These are phyloP conservation scores for Dujonia santamariae DNA, from an alignment of 1,139 yeast species.

Conservation along the genomic window DNA sequence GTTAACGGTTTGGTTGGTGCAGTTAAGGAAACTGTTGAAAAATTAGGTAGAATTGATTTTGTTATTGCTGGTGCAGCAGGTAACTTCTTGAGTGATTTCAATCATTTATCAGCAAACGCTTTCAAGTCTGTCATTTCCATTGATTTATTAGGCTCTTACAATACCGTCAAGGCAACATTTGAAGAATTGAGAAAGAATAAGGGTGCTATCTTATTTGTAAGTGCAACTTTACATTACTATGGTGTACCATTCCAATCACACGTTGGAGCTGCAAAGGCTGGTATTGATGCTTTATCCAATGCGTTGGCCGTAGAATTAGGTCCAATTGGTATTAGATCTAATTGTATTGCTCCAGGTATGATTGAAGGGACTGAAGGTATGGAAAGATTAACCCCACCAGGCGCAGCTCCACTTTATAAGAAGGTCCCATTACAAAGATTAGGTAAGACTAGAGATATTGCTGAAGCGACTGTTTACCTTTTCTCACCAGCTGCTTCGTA, in stretches of 20 bases:
- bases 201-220: constrained; percentile 79
- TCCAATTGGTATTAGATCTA: constrained; percentile 79
- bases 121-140: constrained; percentile 85
- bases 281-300: constrained; percentile 83
- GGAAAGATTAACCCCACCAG: constrained; percentile 50
- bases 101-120: constrained; percentile 78
- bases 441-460: constrained; percentile 78
- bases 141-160: constrained; percentile 84
- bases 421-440: constrained; percentile 73
- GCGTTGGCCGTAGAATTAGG: constrained; percentile 90
- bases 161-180: constrained; percentile 82
- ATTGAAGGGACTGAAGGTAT: constrained; percentile 85
- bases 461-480: constrained; percentile 80
- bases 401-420: constrained; percentile 32
- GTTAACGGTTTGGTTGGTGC: constrained; percentile 58
- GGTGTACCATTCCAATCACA: constrained; percentile 92
- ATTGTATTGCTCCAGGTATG: constrained; percentile 89
- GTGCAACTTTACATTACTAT: constrained; percentile 85
- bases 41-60: constrained; percentile 74
- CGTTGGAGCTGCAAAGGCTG: constrained; percentile 95
- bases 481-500: constrained; percentile 80
- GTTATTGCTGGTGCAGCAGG: constrained; percentile 98
- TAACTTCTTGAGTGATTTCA: constrained; percentile 79
- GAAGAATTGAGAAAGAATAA: constrained; percentile 62
- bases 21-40: constrained; percentile 59